Conservation (phyloP, 139 green algal genomes). For the Micromonas commoda region DNA sequence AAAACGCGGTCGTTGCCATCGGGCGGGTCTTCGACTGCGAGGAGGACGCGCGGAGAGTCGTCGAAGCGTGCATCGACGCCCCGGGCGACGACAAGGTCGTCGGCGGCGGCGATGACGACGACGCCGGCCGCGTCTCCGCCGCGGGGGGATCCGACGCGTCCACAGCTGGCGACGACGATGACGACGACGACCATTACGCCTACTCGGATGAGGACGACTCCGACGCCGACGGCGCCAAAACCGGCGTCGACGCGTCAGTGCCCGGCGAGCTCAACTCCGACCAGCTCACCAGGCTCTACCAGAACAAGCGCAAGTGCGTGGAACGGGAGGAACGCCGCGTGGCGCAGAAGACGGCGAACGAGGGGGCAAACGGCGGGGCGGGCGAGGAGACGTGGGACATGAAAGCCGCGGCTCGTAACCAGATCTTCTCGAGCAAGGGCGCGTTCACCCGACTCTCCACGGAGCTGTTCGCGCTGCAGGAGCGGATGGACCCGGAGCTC, state of each 20-base stretch:
- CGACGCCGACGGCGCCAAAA: neutral
- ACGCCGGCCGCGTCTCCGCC: neutral
- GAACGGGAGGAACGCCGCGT: neutral
- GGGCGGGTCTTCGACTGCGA: neutral
- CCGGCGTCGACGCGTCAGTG: neutral
- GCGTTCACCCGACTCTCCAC: conserved; percentile 1
- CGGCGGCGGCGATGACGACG: neutral
- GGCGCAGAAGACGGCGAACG: neutral
- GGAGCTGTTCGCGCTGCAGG: neutral
- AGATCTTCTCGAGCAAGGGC: conserved; percentile 15
- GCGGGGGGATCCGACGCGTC: neutral
- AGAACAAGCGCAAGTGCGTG: conserved; percentile 1
- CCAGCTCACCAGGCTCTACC: neutral
- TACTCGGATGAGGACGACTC: neutral
- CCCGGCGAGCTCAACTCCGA: neutral
- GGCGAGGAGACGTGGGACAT: conserved; percentile 5
- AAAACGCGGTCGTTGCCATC: neutral
- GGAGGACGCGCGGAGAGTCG: too few relatives aligned
- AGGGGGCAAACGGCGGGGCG: neutral
- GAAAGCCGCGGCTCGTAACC: conserved; percentile 1
- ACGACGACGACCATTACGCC: conserved; percentile 7
- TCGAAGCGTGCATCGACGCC: neutral
- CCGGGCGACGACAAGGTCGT: neutral
- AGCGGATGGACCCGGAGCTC: neutral
- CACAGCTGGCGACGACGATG: neutral